A percentile compares a stretch with the other conserved stretches of the same genome.
phyloP scores from a whole-genome alignment of 768 basidiomycete species.

The Phylloporus sp. region DNA sequence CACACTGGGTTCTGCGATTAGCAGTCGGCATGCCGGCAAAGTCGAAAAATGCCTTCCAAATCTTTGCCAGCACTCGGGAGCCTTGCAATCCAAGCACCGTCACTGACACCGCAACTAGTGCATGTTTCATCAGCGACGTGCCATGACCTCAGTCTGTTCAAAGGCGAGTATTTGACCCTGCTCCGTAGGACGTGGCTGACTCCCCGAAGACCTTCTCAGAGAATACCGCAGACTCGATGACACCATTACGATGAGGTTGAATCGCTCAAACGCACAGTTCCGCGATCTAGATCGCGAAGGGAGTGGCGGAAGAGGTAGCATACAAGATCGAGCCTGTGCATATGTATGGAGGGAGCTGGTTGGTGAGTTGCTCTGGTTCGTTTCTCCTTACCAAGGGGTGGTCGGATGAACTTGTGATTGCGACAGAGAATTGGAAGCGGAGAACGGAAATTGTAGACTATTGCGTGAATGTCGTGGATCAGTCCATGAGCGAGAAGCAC shows the following conservation, averaged over 20 bases:
- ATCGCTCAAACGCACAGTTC: slow-evolving; percentile 71
- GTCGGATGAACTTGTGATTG: slow-evolving; percentile 20
- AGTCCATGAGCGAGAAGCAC: slow-evolving; percentile 53
- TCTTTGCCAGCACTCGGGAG: slow-evolving; percentile 55
- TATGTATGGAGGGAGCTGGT: slow-evolving; percentile 76
- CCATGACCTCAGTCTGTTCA: slow-evolving; percentile 70
- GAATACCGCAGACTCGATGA: slow-evolving; percentile 83
- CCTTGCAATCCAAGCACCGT: slow-evolving; percentile 62
- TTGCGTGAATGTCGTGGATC: slow-evolving; percentile 67
- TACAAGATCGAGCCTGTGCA: slow-evolving; percentile 72
- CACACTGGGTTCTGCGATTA: slow-evolving; percentile 20
- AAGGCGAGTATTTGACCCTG: slow-evolving; percentile 36
- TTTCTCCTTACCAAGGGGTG: slow-evolving; percentile 13
- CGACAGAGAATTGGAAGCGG: slow-evolving; percentile 62
- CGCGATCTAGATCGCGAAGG: slow-evolving; percentile 64
- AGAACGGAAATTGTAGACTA: slow-evolving; percentile 71
- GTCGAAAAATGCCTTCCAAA: slow-evolving; percentile 35
- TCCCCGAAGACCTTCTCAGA: slow-evolving; percentile 61
- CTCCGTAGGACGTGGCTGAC: slow-evolving; percentile 12
- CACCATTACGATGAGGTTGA: slow-evolving; percentile 72
- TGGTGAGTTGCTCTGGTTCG: slow-evolving; percentile 42
- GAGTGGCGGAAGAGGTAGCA: slow-evolving; percentile 40
- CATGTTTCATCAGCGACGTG: slow-evolving; percentile 72
- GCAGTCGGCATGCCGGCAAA: slow-evolving; percentile 28
- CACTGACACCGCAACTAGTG: slow-evolving; percentile 55